phyloP scores from a whole-genome alignment of 1,284 basidiomycete species.

The Boletus sp. region DNA sequence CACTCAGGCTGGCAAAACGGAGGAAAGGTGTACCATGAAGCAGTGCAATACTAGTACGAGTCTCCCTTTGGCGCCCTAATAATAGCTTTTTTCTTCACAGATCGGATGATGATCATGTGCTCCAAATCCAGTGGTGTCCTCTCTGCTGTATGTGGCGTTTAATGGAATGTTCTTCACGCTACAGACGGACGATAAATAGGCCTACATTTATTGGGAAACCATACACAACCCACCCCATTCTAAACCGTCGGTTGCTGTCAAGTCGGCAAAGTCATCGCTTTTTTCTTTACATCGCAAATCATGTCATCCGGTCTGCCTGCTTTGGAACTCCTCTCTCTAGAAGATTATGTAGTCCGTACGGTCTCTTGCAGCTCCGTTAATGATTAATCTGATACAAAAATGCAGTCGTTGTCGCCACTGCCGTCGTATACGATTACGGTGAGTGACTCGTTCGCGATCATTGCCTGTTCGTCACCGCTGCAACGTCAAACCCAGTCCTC shows the following conservation, averaged over 20 bases:
- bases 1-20: neutral
- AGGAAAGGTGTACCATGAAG: neutral
- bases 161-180: neutral
- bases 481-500: neutral
- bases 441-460: too few relatives aligned
- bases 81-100: neutral
- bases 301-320: neutral
- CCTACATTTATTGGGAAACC: neutral
- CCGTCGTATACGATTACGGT: too few relatives aligned
- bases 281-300: neutral
- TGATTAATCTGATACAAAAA: neutral
- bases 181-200: neutral
- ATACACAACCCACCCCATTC: neutral
- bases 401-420: neutral
- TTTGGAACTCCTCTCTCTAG: neutral
- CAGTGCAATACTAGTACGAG: conserved; percentile 2
- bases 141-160: neutral
- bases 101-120: neutral
- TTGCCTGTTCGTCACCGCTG: neutral
- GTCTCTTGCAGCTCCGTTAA: too few relatives aligned
- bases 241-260: neutral
- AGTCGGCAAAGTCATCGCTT: neutral
- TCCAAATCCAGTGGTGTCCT: neutral
- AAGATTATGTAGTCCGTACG: conserved; percentile 2
- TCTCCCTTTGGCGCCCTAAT: neutral